These are phyloP conservation scores for Periconia digitata DNA, from an alignment of 2,329 filamentous ascomycete genomes.

Conservation along the genomic window DNA sequence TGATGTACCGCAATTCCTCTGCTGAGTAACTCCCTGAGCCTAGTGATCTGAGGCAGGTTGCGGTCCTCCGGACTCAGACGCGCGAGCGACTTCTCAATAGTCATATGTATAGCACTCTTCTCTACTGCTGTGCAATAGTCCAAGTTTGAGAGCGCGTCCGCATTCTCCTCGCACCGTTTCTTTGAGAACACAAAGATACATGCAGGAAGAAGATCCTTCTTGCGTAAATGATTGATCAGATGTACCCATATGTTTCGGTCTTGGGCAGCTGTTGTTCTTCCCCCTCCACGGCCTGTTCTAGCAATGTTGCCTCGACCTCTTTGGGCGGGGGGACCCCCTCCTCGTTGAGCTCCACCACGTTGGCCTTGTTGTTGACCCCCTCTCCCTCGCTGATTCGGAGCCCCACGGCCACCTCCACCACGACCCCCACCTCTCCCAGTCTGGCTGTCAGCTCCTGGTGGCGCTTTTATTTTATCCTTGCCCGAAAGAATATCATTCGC, in stretches of 20 bases:
- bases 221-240: constrained; percentile 86
- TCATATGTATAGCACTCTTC: constrained; percentile 97
- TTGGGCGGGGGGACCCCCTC: constrained; percentile 56
- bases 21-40: constrained; percentile 79
- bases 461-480: constrained; percentile 71
- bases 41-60: constrained; percentile 85
- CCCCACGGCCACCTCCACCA: constrained; percentile 48
- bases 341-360: constrained; percentile 53
- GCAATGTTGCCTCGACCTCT: constrained; percentile 82
- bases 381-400: constrained; percentile 54
- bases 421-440: constrained; percentile 56
- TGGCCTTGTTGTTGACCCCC: constrained; percentile 45
- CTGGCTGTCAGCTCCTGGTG: constrained; percentile 54
- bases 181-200: constrained; percentile 99
- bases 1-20: constrained; percentile 96
- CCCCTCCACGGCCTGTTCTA: constrained; percentile 79
- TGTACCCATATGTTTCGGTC: constrained; percentile 98
- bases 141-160: constrained; percentile 89
- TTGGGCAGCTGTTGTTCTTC: constrained; percentile 85
- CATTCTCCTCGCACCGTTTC: constrained; percentile 95
- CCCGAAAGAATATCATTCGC: constrained; percentile 81
- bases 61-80: constrained; percentile 89
- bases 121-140: constrained; percentile 92
- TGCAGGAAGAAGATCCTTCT: constrained; percentile 81
- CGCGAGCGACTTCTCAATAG: constrained; percentile 91